These are phyloP conservation scores for Trichomonas tenax DNA, from an alignment of 208 protist species.

Conservation along the genomic window DNA sequence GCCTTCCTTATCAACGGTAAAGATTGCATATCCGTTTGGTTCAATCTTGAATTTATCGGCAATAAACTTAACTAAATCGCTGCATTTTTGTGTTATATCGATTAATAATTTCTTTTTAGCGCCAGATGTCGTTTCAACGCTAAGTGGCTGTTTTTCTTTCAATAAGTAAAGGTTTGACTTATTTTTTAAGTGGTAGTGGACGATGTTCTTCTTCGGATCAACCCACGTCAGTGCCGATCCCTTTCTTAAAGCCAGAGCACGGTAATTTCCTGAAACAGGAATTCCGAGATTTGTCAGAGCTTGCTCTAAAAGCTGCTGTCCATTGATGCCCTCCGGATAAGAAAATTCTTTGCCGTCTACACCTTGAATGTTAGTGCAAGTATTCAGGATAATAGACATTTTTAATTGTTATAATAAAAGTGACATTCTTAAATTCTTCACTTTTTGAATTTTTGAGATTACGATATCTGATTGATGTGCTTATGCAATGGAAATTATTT, in stretches of 20 bases:
- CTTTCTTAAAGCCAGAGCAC: background rate
- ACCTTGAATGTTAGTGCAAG: background rate
- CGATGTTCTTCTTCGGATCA: background rate
- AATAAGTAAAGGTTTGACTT: background rate
- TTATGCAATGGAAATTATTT: no score
- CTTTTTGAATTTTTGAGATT: no score
- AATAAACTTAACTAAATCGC: background rate
- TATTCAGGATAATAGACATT: background rate
- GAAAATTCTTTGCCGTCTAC: background rate
- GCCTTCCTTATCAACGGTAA: background rate
- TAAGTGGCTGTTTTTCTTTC: background rate
- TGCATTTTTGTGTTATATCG: background rate
- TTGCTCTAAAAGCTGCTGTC: background rate
- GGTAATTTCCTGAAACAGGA: background rate
- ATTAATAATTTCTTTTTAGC: background rate
- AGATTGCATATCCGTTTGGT: background rate
- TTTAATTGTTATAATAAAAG: background rate
- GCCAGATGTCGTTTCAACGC: background rate
- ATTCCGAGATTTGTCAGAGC: background rate
- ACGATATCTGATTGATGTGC: no score
- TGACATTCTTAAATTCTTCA: background rate
- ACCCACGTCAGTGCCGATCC: background rate
- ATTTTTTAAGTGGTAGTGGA: background rate
- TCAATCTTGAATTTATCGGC: background rate
- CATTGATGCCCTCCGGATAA: background rate